Evolutionary conservation across 2,329 filamentous ascomycete species (phyloP).

Genomic region (Fusarium austroafricanum): DNA sequence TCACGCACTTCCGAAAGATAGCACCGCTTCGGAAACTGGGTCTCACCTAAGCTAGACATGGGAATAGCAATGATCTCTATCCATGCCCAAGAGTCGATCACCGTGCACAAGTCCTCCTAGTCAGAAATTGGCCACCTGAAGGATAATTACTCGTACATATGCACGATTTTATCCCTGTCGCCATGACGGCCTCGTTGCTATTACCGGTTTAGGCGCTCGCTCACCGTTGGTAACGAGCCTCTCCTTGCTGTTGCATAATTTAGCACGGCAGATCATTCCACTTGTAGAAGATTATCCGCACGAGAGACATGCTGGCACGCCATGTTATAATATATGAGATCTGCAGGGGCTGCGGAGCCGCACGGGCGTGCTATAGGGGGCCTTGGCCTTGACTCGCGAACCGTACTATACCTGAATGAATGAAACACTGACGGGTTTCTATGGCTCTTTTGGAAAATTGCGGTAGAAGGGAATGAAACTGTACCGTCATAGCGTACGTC

Average conservation of each 20-base stretch:
- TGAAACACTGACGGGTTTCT: not conserved
- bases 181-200: not conserved
- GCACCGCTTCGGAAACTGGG: not conserved
- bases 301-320: not conserved
- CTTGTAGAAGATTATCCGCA: not conserved
- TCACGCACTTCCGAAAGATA: not conserved
- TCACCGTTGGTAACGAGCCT: not conserved
- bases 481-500: not conserved
- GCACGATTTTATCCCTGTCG: not conserved
- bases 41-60: conserved; percentile 5
- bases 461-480: conserved; percentile 1
- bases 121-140: not conserved
- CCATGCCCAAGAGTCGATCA: not conserved
- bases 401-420: not conserved
- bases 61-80: not conserved
- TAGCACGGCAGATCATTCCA: not conserved
- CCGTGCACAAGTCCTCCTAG: no score
- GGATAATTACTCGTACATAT: not conserved
- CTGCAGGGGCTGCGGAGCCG: conserved; percentile 13
- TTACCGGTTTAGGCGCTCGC: not conserved
- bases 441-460: not conserved
- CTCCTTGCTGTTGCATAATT: not conserved
- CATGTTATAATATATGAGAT: conserved; percentile 1
- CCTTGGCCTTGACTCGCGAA: not conserved
- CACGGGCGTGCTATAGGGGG: not conserved